Evolutionary conservation across 257 asterid genomes (phyloP).

Genomic region (Solanum piurae): DNA sequence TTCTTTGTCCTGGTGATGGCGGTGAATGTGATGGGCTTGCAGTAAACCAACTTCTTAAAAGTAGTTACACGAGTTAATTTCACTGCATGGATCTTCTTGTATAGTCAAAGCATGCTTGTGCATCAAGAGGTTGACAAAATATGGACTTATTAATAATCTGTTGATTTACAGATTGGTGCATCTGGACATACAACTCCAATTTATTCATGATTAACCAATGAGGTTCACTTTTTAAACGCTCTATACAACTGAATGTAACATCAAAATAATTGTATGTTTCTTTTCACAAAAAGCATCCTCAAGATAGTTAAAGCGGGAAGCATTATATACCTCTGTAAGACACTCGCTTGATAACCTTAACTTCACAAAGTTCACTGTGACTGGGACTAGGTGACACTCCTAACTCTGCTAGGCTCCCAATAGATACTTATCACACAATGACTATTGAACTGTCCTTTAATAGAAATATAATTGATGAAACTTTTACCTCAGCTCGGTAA

Average conservation of each 20-base stretch:
- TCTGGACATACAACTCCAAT: background rate
- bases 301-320: background rate
- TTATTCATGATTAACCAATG: background rate
- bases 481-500: slow-evolving; percentile 89
- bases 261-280: background rate
- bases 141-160: background rate
- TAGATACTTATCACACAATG: background rate
- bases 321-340: background rate
- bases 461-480: background rate
- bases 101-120: background rate
- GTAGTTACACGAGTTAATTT: background rate
- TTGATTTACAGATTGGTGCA: background rate
- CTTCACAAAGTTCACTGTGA: background rate
- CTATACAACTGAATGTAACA: background rate
- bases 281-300: background rate
- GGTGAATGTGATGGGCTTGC: background rate
- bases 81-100: background rate
- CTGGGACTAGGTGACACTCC: background rate
- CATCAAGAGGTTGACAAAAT: background rate
- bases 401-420: background rate
- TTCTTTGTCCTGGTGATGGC: background rate
- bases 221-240: background rate
- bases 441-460: background rate
- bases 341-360: background rate
- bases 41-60: background rate